These are phyloP conservation scores for Chlorella sp. DNA, from an alignment of 139 green algal species.

Conservation along the genomic window DNA sequence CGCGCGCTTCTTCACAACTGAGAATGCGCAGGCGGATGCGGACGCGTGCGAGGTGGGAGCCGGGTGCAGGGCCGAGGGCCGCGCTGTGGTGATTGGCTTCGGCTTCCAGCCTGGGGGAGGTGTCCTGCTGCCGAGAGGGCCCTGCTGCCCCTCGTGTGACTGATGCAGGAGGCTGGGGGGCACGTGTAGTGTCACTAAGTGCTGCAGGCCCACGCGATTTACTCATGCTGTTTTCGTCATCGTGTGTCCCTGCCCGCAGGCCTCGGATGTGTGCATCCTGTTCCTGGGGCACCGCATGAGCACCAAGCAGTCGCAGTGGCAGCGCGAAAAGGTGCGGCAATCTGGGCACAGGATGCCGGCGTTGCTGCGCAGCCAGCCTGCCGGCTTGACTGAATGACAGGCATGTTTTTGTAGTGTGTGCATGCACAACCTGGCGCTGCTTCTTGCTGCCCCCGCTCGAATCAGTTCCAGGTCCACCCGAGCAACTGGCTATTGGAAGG, in stretches of 20 bases:
- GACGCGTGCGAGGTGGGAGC: neutral
- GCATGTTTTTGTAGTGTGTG: too few relatives aligned
- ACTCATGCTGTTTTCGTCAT: neutral
- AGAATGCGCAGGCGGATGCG: neutral
- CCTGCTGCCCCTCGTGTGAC: too few relatives aligned
- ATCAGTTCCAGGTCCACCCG: too few relatives aligned
- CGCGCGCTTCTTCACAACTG: neutral
- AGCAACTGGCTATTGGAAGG: too few relatives aligned
- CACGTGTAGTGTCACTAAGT: too few relatives aligned
- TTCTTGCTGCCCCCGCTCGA: neutral
- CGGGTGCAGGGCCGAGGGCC: neutral
- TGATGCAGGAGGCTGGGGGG: too few relatives aligned
- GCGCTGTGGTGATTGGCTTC: neutral
- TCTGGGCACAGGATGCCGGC: too few relatives aligned
- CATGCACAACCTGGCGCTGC: neutral
- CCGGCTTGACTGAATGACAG: too few relatives aligned
- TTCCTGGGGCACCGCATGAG: slow-evolving; percentile 20
- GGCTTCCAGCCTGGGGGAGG: neutral
- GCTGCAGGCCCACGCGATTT: too few relatives aligned
- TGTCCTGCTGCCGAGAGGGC: neutral
- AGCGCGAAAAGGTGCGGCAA: too few relatives aligned
- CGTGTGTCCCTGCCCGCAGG: neutral
- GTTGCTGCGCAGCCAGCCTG: too few relatives aligned
- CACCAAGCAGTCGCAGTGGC: too few relatives aligned
- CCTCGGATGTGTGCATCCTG: slow-evolving; percentile 5